These are phyloP conservation scores for Lolium multiflorum DNA, from an alignment of 176 grass and related monocot species.

Conservation along the genomic window DNA sequence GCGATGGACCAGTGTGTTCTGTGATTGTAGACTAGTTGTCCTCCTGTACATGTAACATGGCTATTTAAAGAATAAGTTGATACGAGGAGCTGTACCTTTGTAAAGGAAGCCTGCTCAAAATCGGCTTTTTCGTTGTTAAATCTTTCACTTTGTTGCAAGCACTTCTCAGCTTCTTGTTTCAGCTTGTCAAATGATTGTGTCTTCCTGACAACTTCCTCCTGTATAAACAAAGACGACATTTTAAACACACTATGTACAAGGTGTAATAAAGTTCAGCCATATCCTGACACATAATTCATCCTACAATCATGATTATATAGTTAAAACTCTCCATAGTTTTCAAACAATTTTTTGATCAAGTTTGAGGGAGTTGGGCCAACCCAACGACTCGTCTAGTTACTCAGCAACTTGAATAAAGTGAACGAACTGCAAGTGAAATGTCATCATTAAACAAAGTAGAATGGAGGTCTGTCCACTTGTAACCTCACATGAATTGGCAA, in stretches of 20 bases:
- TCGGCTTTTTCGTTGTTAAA: constrained; percentile 72
- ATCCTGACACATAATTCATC: neutral
- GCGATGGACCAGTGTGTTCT: neutral
- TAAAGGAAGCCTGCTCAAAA: constrained; percentile 77
- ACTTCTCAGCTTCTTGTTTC: constrained; percentile 88
- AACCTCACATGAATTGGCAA: neutral
- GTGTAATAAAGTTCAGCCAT: constrained; percentile 11
- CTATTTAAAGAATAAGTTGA: constrained; percentile 25
- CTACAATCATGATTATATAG: neutral
- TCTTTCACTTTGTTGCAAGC: constrained; percentile 82
- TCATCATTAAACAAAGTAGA: neutral
- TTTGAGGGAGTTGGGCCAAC: neutral
- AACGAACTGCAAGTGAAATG: neutral
- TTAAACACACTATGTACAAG: neutral
- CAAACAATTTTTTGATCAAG: neutral
- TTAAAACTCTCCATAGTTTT: neutral
- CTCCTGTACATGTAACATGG: neutral
- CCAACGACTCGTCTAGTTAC: neutral
- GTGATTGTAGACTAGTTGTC: neutral
- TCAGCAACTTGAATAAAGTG: neutral
- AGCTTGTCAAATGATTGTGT: constrained; percentile 72
- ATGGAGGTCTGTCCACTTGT: neutral
- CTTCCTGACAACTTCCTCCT: constrained; percentile 94
- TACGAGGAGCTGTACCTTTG: constrained; percentile 58
- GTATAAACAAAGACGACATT: constrained; percentile 25